Percentiles rank a stretch among this genome's conserved stretches.
These are phyloP conservation scores for Pyrus betulifolia DNA, from an alignment of 306 rosid species.

Conservation along the genomic window DNA sequence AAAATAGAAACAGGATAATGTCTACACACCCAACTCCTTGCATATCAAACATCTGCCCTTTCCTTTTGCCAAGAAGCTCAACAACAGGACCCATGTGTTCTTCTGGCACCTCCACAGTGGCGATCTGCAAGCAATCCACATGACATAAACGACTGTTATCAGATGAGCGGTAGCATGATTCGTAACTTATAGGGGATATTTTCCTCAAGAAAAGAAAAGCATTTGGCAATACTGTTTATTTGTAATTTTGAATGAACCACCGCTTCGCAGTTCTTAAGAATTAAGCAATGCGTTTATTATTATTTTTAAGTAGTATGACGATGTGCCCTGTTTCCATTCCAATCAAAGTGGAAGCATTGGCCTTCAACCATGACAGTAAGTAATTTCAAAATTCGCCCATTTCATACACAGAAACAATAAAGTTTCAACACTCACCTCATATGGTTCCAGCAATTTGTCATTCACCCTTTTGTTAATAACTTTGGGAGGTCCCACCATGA, in stretches of 20 bases:
- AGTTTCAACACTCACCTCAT: constrained; percentile 51
- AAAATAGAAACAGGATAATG: constrained; percentile 17
- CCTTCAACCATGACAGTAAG: not conserved
- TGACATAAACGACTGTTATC: constrained; percentile 9
- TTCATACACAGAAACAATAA: not conserved
- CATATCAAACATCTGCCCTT: constrained; percentile 98
- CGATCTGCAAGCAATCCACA: constrained; percentile 52
- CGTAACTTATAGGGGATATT: not conserved
- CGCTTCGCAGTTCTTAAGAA: not conserved
- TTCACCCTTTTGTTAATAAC: constrained; percentile 81
- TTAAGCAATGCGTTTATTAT: not conserved
- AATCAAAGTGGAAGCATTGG: not conserved
- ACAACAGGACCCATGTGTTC: constrained; percentile 94
- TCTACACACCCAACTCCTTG: constrained; percentile 82
- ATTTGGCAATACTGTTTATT: not conserved
- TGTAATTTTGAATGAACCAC: not conserved
- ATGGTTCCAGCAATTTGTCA: constrained; percentile 76
- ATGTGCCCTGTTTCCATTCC: not conserved
- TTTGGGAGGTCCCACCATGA: constrained; percentile 99
- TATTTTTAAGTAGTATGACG: not conserved
- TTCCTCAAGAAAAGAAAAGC: not conserved
- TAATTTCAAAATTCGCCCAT: not conserved
- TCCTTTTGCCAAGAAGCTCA: constrained; percentile 91
- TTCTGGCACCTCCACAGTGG: constrained; percentile 97
- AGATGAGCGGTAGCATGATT: not conserved